Conservation (phyloP, 176 grass and related monocot genomes). For the bread wheat (Triticum aestivum) region IWGSC_CS_RefSeq_v2.1 NC_057813.1:303035845-303036344, state of each 20-base stretch:
- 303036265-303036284: constrained; percentile 18
- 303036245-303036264: neutral
- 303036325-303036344: constrained; percentile 24
- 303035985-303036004: constrained; percentile 2
- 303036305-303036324: constrained; percentile 15
- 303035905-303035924: neutral
- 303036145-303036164: neutral
- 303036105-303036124: neutral
- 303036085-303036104: neutral
- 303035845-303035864: neutral
- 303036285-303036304: constrained; percentile 8
- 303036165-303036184: neutral
- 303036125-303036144: constrained; percentile 4
- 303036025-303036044: neutral
- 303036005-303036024: neutral
- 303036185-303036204: neutral
- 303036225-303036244: neutral
- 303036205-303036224: constrained; percentile 12
- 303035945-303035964: neutral
- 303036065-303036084: neutral
- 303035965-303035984: neutral
- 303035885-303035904: neutral
- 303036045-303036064: constrained; percentile 3
- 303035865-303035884: neutral
- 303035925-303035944: constrained; percentile 8